Percentiles rank a stretch among this genome's conserved stretches.
These are phyloP conservation scores for Leishmania lainsoni DNA, from an alignment of 208 protist species.

Conservation along the genomic window DNA sequence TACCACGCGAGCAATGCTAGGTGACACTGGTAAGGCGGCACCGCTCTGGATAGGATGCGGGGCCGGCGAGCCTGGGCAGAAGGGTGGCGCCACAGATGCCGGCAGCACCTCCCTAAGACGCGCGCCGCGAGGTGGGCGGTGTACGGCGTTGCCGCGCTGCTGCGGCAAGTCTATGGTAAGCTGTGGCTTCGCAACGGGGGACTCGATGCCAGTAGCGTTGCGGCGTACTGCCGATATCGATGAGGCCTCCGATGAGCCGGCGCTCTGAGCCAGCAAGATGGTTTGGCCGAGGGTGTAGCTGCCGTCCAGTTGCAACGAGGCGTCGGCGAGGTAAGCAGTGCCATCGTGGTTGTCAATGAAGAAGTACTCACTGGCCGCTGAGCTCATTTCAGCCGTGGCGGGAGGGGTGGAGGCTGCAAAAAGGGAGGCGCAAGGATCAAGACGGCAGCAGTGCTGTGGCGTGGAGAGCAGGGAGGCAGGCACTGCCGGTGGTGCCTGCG, in stretches of 20 bases:
- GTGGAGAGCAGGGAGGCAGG: background rate
- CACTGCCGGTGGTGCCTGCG: constrained; percentile 9
- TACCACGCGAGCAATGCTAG: constrained; percentile 29
- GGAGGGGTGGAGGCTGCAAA: background rate
- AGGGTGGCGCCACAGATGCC: background rate
- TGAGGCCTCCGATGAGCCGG: constrained; percentile 5
- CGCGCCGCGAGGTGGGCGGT: constrained; percentile 19
- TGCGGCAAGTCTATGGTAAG: constrained; percentile 3
- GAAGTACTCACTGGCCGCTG: constrained; percentile 33
- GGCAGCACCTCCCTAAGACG: constrained; percentile 2
- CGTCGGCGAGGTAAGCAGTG: constrained; percentile 57
- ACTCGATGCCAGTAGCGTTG: constrained; percentile 1
- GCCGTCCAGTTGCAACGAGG: constrained; percentile 44
- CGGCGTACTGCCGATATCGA: background rate
- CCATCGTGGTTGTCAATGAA: constrained; percentile 69
- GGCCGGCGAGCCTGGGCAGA: constrained; percentile 8
- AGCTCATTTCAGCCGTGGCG: background rate
- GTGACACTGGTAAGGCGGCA: constrained; percentile 11
- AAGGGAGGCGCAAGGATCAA: background rate
- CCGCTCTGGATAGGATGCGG: constrained; percentile 1
- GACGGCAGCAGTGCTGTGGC: constrained; percentile 1
- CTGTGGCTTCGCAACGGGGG: constrained; percentile 26
- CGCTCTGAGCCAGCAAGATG: constrained; percentile 48
- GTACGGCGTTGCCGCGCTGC: constrained; percentile 11
- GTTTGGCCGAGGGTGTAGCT: constrained; percentile 53